Evolutionary conservation across 768 basidiomycete genomes (phyloP), one percentile per base, ranked within the genome.

Genomic region (Auriscalpium microsporum): DNA sequence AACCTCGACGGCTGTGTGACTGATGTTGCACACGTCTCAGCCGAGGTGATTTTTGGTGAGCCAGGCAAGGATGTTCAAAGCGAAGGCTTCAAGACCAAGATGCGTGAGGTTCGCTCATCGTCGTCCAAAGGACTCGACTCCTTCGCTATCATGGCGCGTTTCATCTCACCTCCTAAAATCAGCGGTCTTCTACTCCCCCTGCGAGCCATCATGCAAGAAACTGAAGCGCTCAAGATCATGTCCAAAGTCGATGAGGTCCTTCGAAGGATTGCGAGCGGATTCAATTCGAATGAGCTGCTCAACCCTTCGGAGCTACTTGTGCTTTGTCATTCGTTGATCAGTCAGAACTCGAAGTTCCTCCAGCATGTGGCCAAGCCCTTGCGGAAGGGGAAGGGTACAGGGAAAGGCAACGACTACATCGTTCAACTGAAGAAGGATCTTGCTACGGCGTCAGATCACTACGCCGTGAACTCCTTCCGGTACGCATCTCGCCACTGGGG

Each of bases 81-180:
- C 3, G 92, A 94, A 62, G 94, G 86, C 23, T 97, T 95, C 82
- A 91, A 86, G 72, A 94, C 93, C 16, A 94, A 90, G 69, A 89
- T 93, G 83, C 80, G 88, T 19, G 95, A 99, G 72, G 95, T 94
- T 33, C 79, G 84, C 35, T 79, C 83, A 10, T 92, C 91, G 23
- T 78, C 84, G 2, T 81, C 90, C n/a, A 83, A 83, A 65, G 92
- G 87, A 2, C 72, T 95, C 35, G 93, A 98, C 65, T 84, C 89
- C 0, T 92, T 96, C 63, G 81, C 84, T 13, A 79, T 93, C 55
- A 71, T 90, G 35, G 87, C 95, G 10, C 85, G 84, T 58, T 75
- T 80, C 62, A 80, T 94, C 57, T 86, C 89, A 0, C 90, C 94
- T 2, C 64, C 71, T 16, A 84, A 85, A 62, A 83, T 97, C 67